Conservation (phyloP, 345 rosid genomes). For the Lepidium aucheri region DNA sequence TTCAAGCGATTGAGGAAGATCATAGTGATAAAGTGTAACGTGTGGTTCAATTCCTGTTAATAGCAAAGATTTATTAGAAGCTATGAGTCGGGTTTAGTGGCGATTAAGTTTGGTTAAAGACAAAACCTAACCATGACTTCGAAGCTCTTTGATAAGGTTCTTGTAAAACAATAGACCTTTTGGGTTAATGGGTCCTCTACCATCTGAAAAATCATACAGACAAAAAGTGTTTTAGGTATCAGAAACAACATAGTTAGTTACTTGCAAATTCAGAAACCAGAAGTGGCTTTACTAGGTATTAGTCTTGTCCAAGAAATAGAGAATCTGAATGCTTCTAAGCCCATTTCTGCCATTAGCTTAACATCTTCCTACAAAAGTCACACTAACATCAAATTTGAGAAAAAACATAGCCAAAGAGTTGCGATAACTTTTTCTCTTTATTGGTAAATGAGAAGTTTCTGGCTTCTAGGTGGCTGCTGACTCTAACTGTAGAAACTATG, state of each 20-base stretch:
- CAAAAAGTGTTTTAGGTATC: background rate
- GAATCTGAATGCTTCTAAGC: slow-evolving; percentile 61
- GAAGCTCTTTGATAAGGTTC: slow-evolving; percentile 45
- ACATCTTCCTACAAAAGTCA: slow-evolving; percentile 58
- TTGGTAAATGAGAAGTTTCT: no score
- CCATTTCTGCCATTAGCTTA: slow-evolving; percentile 54
- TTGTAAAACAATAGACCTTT: slow-evolving; percentile 53
- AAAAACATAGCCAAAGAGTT: no score
- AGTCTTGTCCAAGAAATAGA: slow-evolving; percentile 89
- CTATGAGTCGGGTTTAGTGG: background rate
- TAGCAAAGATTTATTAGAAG: background rate
- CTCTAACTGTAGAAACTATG: no score
- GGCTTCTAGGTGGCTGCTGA: no score
- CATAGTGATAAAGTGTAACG: slow-evolving; percentile 45
- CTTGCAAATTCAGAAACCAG: background rate
- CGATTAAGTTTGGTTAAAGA: background rate
- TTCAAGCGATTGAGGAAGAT: slow-evolving; percentile 67
- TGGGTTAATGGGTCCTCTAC: slow-evolving; percentile 55
- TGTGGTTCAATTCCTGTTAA: slow-evolving; percentile 56
- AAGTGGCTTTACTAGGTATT: slow-evolving; percentile 43
- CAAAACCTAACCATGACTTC: slow-evolving; percentile 31
- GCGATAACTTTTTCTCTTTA: no score
- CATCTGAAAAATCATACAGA: slow-evolving; percentile 31
- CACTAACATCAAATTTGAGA: background rate
- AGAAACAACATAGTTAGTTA: background rate